Evolutionary conservation across 495 filamentous ascomycete species (phyloP).

Genomic region (Hypoxylon crocopeplum): DNA sequence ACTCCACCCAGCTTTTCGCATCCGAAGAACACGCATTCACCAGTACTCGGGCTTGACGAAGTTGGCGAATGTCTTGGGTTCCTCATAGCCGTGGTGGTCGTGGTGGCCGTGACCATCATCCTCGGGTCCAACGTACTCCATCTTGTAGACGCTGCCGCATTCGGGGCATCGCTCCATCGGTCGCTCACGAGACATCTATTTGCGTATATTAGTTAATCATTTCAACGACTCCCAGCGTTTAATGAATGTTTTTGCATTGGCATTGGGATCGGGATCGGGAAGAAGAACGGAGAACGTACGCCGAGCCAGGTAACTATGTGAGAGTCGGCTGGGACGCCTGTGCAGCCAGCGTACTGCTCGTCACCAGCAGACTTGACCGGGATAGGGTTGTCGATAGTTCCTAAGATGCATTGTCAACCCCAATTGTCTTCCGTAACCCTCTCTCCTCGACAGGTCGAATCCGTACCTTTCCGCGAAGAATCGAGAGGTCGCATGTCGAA

Average conservation of each 20-base stretch:
- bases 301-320: conserved; percentile 90
- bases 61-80: conserved; percentile 93
- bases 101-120: conserved; percentile 68
- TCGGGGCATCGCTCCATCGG: conserved; percentile 92
- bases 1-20: conserved; percentile 5
- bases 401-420: conserved; percentile 51
- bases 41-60: conserved; percentile 91
- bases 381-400: conserved; percentile 90
- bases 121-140: conserved; percentile 89
- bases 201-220: conserved; percentile 16
- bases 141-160: conserved; percentile 94
- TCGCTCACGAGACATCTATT: conserved; percentile 83
- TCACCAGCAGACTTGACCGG: conserved; percentile 87
- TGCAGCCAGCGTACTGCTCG: conserved; percentile 97
- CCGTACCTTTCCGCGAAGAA: conserved; percentile 80
- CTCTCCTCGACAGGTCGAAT: neutral
- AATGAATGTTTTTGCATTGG: neutral
- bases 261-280: neutral
- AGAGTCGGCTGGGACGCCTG: conserved; percentile 89
- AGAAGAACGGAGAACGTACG: conserved; percentile 66
- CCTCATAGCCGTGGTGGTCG: conserved; percentile 66
- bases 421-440: neutral
- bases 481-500: conserved; percentile 99
- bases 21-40: conserved; percentile 50
- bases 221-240: neutral